phyloP scores from a whole-genome alignment of 768 basidiomycete species.

The Cystobasidium tubakii region DNA sequence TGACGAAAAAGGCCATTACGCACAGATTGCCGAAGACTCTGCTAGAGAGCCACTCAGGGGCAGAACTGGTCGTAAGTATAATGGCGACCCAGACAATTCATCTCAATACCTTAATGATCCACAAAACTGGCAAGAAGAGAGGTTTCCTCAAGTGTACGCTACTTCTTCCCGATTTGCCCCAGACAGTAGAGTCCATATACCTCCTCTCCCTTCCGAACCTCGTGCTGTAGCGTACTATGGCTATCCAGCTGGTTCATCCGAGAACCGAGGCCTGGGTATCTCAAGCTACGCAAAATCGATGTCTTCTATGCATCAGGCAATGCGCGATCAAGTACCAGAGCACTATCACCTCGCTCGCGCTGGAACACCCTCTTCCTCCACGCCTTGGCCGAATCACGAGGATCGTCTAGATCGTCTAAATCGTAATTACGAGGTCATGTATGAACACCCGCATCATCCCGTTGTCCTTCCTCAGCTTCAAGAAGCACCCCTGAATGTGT shows the following conservation, averaged over 20 bases:
- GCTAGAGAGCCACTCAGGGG: no score
- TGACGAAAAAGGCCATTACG: no score
- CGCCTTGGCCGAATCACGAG: neutral
- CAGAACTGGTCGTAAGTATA: no score
- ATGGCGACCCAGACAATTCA: no score
- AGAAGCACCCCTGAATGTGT: neutral
- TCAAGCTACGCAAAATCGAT: neutral
- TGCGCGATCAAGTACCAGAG: no score
- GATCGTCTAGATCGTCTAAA: no score
- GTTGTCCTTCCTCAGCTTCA: neutral
- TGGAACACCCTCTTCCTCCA: neutral
- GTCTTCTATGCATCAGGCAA: no score
- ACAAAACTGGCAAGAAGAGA: neutral
- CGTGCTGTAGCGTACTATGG: neutral
- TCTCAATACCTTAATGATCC: no score
- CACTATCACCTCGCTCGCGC: no score
- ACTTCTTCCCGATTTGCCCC: neutral
- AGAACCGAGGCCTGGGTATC: neutral
- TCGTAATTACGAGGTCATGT: no score
- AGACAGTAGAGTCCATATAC: neutral
- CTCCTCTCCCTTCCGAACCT: neutral
- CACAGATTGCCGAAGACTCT: no score
- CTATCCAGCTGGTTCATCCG: neutral
- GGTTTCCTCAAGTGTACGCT: neutral
- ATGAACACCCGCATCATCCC: neutral